Base-by-base conservation (phyloP, 2,329 filamentous ascomycete species). In the Exophiala mesophila region DNA sequence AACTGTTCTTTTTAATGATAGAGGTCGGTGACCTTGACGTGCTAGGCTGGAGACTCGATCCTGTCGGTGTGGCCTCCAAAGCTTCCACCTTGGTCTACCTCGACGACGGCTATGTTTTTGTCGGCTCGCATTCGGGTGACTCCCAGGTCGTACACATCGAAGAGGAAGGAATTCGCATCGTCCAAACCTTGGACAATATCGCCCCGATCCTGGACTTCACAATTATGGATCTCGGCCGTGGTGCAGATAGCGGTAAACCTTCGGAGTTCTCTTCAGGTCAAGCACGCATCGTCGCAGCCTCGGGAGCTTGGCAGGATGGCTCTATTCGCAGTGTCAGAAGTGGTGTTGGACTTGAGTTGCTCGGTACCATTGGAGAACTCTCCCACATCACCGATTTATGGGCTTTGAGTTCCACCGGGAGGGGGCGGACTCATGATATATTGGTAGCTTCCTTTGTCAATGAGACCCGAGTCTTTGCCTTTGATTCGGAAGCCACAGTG, bases 191-290 rank as follows among this genome's bases (percentile, higher is more conserved):
- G 42, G 70, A 78, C 3, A 98, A 95, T 58, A 87, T 97, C 55
- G 88, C 85, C 0, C 92, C 92, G 0, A 85, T 98, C 30, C 68
- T 97, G 28, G 92, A 98, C 60, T 96, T 98, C 55, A 83, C 85
- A 1, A 80, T 98, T 12, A 95, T 97, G 88, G 92, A 97, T 58
- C 85, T 97, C 74, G 90, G 89, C 1, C 89, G 88, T 55, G 76
- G 87, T 42, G 82, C 86, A 46, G 83, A 83, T 16, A 84, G 92
- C 50, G 79, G 74, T 6, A 82, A 87, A 13, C 84, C 83, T 3
- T 94, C 92, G 57, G 86, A 92, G 49, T 98, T 95, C 58, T 94
- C 89, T 0, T 95, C 90, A 1, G 92, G 92, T 0, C 90, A 98
- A 64, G 89, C 92, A 33, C 79, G 89, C 28, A 85, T 98, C 47